Evolutionary conservation across 192 early-diverging fungal genomes (phyloP).

Genomic region (Linnemannia elongata): DNA sequence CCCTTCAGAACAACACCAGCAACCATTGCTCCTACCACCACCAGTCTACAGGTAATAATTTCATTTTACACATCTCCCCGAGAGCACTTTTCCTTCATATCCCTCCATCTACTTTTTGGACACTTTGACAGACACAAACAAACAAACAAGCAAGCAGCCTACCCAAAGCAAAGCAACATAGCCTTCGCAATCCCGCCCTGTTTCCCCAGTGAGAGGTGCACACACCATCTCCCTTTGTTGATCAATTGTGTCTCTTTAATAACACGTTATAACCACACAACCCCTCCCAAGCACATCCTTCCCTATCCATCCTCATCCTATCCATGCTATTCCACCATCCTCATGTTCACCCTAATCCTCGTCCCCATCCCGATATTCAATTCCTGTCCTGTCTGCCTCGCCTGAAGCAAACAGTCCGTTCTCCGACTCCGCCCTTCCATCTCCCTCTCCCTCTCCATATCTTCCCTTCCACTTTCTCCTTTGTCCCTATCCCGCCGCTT

Average conservation of each 20-base stretch:
- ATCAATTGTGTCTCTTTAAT: not conserved
- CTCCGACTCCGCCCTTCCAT: not conserved
- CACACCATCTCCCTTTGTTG: not conserved
- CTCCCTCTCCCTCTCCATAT: not conserved
- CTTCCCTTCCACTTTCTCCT: not conserved
- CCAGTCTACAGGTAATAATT: slow-evolving; percentile 2
- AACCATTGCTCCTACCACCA: not conserved
- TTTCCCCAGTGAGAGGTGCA: not conserved
- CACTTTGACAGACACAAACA: not conserved
- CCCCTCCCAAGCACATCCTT: not conserved
- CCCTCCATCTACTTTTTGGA: not conserved
- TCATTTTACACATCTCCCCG: not conserved
- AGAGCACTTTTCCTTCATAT: not conserved
- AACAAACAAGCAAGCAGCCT: not conserved
- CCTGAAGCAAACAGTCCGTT: not conserved
- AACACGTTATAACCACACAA: not conserved
- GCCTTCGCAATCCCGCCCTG: too few relatives aligned
- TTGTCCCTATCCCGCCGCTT: too few relatives aligned
- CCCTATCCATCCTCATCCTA: not conserved
- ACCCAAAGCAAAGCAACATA: not conserved
- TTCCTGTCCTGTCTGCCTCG: not conserved
- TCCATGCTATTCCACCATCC: not conserved
- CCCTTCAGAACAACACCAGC: not conserved
- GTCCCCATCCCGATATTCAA: not conserved
- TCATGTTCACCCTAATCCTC: not conserved